A percentile compares a stretch with the other conserved stretches of the same genome.
Conservation (phyloP, 257 asterid genomes). For the Ophiorrhiza pumila region DNA sequence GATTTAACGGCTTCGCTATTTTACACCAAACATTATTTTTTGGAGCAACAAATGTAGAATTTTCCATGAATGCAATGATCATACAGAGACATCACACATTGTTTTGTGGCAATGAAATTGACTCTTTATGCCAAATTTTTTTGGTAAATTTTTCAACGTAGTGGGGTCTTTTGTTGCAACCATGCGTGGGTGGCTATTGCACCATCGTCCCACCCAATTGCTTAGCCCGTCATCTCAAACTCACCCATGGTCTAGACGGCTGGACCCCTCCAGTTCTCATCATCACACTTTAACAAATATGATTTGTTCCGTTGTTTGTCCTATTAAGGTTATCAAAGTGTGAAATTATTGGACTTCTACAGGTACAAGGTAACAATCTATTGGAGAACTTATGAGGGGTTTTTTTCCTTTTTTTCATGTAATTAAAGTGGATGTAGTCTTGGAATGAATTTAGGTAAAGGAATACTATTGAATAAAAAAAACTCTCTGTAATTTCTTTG, state of each 20-base stretch:
- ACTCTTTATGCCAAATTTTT: neutral
- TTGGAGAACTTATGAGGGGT: neutral
- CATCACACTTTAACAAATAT: too few relatives aligned
- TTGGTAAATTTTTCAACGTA: neutral
- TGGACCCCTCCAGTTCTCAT: neutral
- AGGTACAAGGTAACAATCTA: neutral
- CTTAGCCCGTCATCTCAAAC: slow-evolving; percentile 23
- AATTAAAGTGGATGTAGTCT: too few relatives aligned
- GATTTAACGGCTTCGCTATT: slow-evolving; percentile 16
- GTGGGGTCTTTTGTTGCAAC: slow-evolving; percentile 9
- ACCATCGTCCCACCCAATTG: slow-evolving; percentile 26
- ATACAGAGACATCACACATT: slow-evolving; percentile 1
- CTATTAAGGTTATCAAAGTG: neutral
- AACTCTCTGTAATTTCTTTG: too few relatives aligned
- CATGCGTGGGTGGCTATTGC: slow-evolving; percentile 15
- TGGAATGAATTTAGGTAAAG: neutral
- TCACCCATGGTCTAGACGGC: neutral
- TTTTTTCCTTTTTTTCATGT: too few relatives aligned
- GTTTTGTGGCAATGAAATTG: slow-evolving; percentile 13
- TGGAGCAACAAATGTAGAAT: neutral
- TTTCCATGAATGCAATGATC: neutral
- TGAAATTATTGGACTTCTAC: neutral
- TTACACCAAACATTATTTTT: slow-evolving; percentile 10
- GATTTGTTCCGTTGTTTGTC: neutral
- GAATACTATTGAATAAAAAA: too few relatives aligned